Evolutionary conservation across 164 flowering plant species (phyloP).

Genomic region (Santalum album): DNA sequence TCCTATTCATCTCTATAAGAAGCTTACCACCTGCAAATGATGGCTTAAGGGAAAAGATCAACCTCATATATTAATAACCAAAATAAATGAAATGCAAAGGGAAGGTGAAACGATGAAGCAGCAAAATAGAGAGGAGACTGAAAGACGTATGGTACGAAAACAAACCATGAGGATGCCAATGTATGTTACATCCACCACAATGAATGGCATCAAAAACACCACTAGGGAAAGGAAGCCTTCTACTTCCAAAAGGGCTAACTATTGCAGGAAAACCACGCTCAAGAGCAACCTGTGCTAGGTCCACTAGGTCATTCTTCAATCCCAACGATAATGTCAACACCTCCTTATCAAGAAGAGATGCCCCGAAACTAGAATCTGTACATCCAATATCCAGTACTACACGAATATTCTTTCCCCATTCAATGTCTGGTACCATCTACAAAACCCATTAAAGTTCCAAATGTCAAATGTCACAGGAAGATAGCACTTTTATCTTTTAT

Average conservation of each 20-base stretch:
- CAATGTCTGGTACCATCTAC: conserved; percentile 97
- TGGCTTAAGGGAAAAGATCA: not conserved
- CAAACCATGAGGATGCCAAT: conserved; percentile 89
- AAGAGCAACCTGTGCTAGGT: conserved; percentile 80
- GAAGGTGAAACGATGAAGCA: no score
- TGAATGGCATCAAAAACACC: conserved; percentile 87
- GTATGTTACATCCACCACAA: conserved; percentile 64
- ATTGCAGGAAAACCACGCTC: conserved; percentile 90
- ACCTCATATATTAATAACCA: not conserved
- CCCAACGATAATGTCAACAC: conserved; percentile 73
- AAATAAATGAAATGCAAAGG: not conserved
- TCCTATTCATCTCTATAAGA: conserved; percentile 86
- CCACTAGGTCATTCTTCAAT: conserved; percentile 76
- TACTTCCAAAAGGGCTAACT: conserved; percentile 54
- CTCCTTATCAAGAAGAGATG: conserved; percentile 73
- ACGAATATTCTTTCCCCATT: conserved; percentile 95
- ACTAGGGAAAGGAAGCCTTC: conserved; percentile 91
- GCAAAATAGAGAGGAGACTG: not conserved
- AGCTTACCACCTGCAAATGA: conserved; percentile 60
- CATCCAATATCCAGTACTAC: conserved; percentile 82
- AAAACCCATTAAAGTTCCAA: conserved; percentile 7
- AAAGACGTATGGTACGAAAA: conserved; percentile 5
- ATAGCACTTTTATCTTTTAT: no score
- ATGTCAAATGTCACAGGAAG: conserved; percentile 4
- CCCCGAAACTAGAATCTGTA: conserved; percentile 65